Conservation (phyloP, 2,329 filamentous ascomycete species). For the Celoporthe dispersa region DNA sequence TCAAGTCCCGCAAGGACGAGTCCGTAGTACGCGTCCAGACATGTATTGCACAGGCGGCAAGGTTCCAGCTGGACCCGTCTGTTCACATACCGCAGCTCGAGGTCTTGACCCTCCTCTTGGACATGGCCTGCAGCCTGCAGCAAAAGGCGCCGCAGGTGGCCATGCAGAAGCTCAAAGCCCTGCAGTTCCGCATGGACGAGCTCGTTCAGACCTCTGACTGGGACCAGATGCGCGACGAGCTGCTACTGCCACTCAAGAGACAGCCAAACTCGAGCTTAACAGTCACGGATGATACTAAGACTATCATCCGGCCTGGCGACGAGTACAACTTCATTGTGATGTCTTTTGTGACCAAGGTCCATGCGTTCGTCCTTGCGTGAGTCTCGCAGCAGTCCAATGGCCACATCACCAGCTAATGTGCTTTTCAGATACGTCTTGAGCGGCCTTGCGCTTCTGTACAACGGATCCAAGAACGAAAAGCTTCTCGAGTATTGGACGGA, state of each 20-base stretch:
- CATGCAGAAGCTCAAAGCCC: conserved; percentile 61
- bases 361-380: conserved; percentile 60
- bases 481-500: conserved; percentile 30
- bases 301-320: conserved; percentile 55
- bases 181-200: conserved; percentile 67
- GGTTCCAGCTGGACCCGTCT: conserved; percentile 69
- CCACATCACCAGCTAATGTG: conserved; percentile 27
- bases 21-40: conserved; percentile 71
- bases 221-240: conserved; percentile 51
- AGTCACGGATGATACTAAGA: conserved; percentile 61
- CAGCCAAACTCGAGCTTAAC: conserved; percentile 51
- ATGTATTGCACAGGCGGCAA: conserved; percentile 74
- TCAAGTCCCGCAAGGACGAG: conserved; percentile 67
- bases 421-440: conserved; percentile 56
- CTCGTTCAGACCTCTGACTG: conserved; percentile 51
- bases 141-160: conserved; percentile 63
- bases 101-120: conserved; percentile 67
- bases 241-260: conserved; percentile 61
- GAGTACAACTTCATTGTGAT: conserved; percentile 61
- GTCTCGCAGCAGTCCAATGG: conserved; percentile 33
- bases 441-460: conserved; percentile 50
- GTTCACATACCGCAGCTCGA: conserved; percentile 69
- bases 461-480: conserved; percentile 28
- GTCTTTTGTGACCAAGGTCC: conserved; percentile 64
- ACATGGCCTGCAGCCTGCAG: conserved; percentile 71